These are phyloP conservation scores for Lasiodiplodia citricola DNA, from an alignment of 2,329 filamentous ascomycete genomes.

Conservation along the genomic window DNA sequence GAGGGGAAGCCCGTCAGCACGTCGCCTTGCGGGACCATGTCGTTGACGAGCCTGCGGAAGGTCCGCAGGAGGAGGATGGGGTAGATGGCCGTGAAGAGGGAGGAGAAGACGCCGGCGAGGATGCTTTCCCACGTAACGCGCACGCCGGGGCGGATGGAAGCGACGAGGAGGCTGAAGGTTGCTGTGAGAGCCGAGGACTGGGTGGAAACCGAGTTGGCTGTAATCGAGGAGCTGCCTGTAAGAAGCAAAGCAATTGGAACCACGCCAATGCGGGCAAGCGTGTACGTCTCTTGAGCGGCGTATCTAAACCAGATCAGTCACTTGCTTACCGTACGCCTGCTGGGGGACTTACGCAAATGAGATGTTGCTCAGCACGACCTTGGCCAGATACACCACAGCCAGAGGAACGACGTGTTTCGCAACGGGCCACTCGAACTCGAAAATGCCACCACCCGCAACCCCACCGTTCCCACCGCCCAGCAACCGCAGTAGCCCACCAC, in stretches of 20 bases:
- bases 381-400: conserved; percentile 56
- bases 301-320: conserved; percentile 44
- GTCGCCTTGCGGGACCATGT: conserved; percentile 52
- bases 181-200: conserved; percentile 58
- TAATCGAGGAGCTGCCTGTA: conserved; percentile 53
- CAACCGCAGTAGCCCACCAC: conserved; percentile 39
- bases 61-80: conserved; percentile 57
- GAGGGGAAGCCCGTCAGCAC: conserved; percentile 48
- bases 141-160: conserved; percentile 51
- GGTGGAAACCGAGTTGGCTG: conserved; percentile 53
- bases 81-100: conserved; percentile 58
- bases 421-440: conserved; percentile 57
- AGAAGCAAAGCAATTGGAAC: conserved; percentile 57
- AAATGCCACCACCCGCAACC: conserved; percentile 59
- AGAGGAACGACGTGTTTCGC: conserved; percentile 56
- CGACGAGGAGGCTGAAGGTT: conserved; percentile 57
- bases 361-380: conserved; percentile 59
- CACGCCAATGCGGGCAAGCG: conserved; percentile 57
- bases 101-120: conserved; percentile 59
- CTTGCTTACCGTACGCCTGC: not conserved
- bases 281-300: conserved; percentile 58
- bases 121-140: conserved; percentile 59
- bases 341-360: conserved; percentile 53
- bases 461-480: conserved; percentile 51
- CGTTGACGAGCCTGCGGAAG: conserved; percentile 54